These are phyloP conservation scores for Pholiota molesta DNA, from an alignment of 768 basidiomycete genomes.

Conservation along the genomic window DNA sequence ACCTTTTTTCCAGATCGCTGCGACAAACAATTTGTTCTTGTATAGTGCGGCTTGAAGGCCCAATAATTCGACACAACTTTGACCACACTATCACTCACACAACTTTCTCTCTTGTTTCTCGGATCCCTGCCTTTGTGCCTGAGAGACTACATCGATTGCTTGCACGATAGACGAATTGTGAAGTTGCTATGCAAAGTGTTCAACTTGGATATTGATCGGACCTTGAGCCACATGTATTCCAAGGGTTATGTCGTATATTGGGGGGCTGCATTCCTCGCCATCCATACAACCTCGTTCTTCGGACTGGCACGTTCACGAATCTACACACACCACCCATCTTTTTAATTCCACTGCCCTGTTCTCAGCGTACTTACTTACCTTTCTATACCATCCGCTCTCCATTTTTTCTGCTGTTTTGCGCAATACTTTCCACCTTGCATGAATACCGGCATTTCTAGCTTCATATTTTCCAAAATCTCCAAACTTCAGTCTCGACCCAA, in stretches of 20 bases:
- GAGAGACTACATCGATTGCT: slow-evolving; percentile 14
- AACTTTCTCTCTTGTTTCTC: slow-evolving; percentile 18
- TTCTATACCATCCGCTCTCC: slow-evolving; percentile 17
- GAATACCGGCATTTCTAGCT: neutral
- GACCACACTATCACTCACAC: slow-evolving; percentile 17
- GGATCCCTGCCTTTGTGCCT: slow-evolving; percentile 15
- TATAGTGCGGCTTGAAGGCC: slow-evolving; percentile 68
- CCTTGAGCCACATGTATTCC: slow-evolving; percentile 16
- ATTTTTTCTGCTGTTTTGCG: neutral
- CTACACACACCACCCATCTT: slow-evolving; percentile 25
- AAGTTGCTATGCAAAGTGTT: slow-evolving; percentile 21
- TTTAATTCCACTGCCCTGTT: slow-evolving; percentile 20
- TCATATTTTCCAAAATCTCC: neutral
- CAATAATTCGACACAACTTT: slow-evolving; percentile 10
- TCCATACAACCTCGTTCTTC: slow-evolving; percentile 25
- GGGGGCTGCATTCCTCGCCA: slow-evolving; percentile 13
- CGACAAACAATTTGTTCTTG: slow-evolving; percentile 94
- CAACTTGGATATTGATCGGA: slow-evolving; percentile 20
- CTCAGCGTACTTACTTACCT: slow-evolving; percentile 25
- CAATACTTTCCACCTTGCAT: slow-evolving; percentile 2
- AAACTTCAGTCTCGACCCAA: neutral
- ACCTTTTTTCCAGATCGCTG: slow-evolving; percentile 70
- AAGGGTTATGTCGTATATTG: neutral
- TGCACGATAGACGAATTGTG: slow-evolving; percentile 26
- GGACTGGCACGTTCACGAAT: slow-evolving; percentile 23